Evolutionary conservation across 2,329 filamentous ascomycete species (phyloP), one percentile per base, ranked within the genome.

Genomic region (Colletotrichum nymphaeae): DNA sequence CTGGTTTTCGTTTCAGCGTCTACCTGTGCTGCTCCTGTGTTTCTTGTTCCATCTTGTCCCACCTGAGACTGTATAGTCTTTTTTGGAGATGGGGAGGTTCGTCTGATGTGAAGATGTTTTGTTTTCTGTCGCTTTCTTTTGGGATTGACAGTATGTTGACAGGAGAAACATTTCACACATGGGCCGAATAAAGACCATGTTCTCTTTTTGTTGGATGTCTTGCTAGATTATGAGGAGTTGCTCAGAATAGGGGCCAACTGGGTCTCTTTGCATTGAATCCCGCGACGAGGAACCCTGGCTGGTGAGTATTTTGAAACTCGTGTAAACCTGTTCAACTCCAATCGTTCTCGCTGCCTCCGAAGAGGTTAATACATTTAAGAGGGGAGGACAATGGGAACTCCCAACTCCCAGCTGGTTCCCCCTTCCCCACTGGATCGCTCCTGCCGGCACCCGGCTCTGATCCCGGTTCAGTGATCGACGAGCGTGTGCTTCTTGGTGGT

Each of bases 381-480:
- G 35, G 35, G 12, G 35, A 42, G 35, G 37, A 42, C 0, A 7
- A 42, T 42, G 12, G 37, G 37, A 42, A 42, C 16, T 19, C 37
- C 37, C 30, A 32, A 32, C 1, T 35, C 32, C 11, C 32, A 42
- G 37, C 14, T 16, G 37, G 37, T 42, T 42, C 14, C 37, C 49
- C 22, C 32, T 12, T 12, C 32, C 4, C n/a, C 24, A 30, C 60
- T 9, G 32, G 28, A 56, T 56, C 22, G 53, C 53, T 22, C 24
- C 22, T 19, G 16, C 24, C 53, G 19, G 53, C 63, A 57, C 32
- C n/a, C 52, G 49, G 63, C 30, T 56, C 60, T n/a, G 42, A 59
- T 35, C 32, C 62, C 19, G 9, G n/a, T 32, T 42, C 12, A 22
- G 9, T 56, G 70, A 73, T 73, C 55, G 66, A 73, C 66, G 53